Evolutionary conservation across 371 early-diverging fungal species (phyloP), one percentile per base, ranked within the genome.

Genomic region (Cokeromyces recurvatus): DNA sequence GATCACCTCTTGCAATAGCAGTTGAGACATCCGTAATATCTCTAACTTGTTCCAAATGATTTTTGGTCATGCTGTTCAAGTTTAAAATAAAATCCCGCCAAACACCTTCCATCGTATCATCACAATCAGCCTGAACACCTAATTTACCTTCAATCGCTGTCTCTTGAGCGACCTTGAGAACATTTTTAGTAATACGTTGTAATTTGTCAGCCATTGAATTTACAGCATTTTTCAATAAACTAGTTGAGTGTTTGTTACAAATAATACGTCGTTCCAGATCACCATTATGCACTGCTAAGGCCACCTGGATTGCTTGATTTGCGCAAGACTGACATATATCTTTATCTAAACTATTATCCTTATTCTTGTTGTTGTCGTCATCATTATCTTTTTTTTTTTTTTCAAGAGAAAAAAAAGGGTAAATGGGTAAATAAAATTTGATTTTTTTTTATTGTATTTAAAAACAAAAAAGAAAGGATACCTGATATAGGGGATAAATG

Each of bases 51-150:
- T 81, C 66, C 7, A 81, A 72, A 48, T 86, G 81, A 27, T 79
- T 82, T 43, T 58, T 62, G 0, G 84, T 81, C 84, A 86, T 66
- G 36, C 71, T 54, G 48, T 86, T 89, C 50, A 86, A 66, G 43
- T 83, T 78, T 44, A 72, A 68, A 23, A 82, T 78, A 47, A 87
- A 66, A 38, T 87, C 86, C 20, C 69, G 71, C 88, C 88, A 91
- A 15, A 77, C 74, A 22, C 91, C 91, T 5, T 70, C 68, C 12
- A 64, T 65, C 25, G 55, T 46, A 21, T 61, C 48, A 46, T 71
- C 70, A 32, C 58, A 36, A 23, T 70, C 65, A 5, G 79, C 78
- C 39, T 80, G 80, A 0, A 81, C 77, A 31, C 84, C 84, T 0
- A 86, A 60, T 51, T 77, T 78, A 9, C 84, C 86, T 51, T 85